These are phyloP conservation scores for Clarkia xantiana DNA, from an alignment of 345 rosid genomes.

Conservation along the genomic window DNA sequence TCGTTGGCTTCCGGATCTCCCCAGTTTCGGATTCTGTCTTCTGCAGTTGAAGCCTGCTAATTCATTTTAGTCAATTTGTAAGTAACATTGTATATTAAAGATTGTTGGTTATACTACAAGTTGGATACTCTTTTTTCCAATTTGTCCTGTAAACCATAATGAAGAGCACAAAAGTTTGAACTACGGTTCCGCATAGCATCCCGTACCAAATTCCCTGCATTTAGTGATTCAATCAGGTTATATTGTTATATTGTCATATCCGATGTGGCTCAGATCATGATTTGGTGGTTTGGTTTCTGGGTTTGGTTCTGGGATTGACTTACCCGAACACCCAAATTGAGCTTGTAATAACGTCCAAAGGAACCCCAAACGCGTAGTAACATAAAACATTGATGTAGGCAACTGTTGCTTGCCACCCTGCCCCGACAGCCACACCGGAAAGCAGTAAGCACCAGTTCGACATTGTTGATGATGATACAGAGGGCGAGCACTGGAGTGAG, in stretches of 20 bases:
- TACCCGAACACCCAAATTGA: slow-evolving; percentile 37
- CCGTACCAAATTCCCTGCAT: slow-evolving; percentile 81
- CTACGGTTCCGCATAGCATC: slow-evolving; percentile 49
- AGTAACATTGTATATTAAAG: not conserved
- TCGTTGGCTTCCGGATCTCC: slow-evolving; percentile 18
- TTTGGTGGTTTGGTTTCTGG: too few species aligned
- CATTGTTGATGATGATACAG: slow-evolving; percentile 52
- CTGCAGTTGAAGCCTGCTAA: slow-evolving; percentile 55
- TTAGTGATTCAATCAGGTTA: not conserved
- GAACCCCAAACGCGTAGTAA: slow-evolving; percentile 46
- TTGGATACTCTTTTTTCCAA: slow-evolving; percentile 44
- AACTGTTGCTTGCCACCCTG: slow-evolving; percentile 52
- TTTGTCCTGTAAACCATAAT: slow-evolving; percentile 52
- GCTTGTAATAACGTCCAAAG: slow-evolving; percentile 41
- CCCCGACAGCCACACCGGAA: slow-evolving; percentile 16
- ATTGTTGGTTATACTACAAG: not conserved
- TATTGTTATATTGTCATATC: not conserved
- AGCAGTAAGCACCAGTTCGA: slow-evolving; percentile 88
- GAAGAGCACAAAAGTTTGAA: slow-evolving; percentile 38
- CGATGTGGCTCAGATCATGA: too few species aligned
- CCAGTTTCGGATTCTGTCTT: slow-evolving; percentile 54
- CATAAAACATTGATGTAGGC: slow-evolving; percentile 53
- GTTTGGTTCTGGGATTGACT: not conserved
- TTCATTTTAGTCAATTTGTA: not conserved
- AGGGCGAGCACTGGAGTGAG: slow-evolving; percentile 62